These are phyloP conservation scores for Camellia sinensis DNA, from an alignment of 148 eudicot species.

Conservation along the genomic window DNA sequence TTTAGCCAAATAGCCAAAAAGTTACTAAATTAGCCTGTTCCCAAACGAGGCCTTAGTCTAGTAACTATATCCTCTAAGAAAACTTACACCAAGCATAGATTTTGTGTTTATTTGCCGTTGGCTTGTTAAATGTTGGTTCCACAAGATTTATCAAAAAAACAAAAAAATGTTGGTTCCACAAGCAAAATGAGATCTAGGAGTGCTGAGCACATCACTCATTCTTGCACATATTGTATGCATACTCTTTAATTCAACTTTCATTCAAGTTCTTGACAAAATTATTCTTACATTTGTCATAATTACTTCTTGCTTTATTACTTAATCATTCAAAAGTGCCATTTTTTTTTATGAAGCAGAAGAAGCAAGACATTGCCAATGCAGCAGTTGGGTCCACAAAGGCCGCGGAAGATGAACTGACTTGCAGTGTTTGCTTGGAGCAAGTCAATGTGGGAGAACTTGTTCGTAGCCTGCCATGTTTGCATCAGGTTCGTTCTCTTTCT, in stretches of 20 bases:
- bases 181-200: neutral
- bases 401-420: slow-evolving; percentile 75
- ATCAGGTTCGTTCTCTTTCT: slow-evolving; percentile 52
- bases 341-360: slow-evolving; percentile 41
- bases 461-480: slow-evolving; percentile 94
- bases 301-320: slow-evolving; percentile 5
- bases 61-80: neutral
- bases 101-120: neutral
- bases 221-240: neutral
- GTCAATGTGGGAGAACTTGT: slow-evolving; percentile 72
- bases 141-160: neutral
- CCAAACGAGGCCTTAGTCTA: too few species aligned
- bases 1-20: too few species aligned
- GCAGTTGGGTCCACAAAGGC: slow-evolving; percentile 38
- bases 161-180: neutral
- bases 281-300: neutral
- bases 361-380: slow-evolving; percentile 41
- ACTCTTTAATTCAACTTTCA: neutral
- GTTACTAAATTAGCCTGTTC: too few species aligned
- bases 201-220: neutral
- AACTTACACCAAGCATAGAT: neutral
- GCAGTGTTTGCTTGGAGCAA: slow-evolving; percentile 96
- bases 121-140: neutral
- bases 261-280: neutral
- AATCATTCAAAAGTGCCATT: neutral